Evolutionary conservation across 129 eudicot species (phyloP).

Genomic region (Saussurea involucrata): DNA sequence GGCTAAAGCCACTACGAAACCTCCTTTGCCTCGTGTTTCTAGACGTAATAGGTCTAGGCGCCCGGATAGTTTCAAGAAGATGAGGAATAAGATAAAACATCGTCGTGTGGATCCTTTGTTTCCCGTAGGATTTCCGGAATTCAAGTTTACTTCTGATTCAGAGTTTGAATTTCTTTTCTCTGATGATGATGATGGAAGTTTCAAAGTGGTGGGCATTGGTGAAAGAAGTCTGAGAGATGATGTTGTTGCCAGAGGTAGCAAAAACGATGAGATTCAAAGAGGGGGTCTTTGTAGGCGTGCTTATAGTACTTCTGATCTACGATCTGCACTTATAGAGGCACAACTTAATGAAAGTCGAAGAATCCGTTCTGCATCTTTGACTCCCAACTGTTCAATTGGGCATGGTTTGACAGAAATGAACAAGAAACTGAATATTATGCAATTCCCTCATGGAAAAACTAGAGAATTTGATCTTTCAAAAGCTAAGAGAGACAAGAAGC

Average conservation of each 20-base stretch:
- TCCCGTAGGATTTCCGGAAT: slow-evolving; percentile 53
- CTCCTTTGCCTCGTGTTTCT: slow-evolving; percentile 76
- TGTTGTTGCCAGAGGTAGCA: neutral
- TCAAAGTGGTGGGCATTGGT: slow-evolving; percentile 1
- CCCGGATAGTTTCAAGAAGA: slow-evolving; percentile 50
- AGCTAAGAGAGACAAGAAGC: slow-evolving; percentile 1
- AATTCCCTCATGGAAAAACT: neutral
- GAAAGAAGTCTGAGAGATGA: slow-evolving; percentile 13
- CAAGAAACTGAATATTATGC: neutral
- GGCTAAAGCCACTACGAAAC: slow-evolving; percentile 56
- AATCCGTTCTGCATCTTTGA: slow-evolving; percentile 25
- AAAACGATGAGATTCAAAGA: slow-evolving; percentile 1
- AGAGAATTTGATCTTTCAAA: neutral
- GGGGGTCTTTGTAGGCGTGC: slow-evolving; percentile 21
- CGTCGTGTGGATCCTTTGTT: slow-evolving; percentile 27
- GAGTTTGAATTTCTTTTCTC: slow-evolving; percentile 64
- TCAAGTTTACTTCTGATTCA: slow-evolving; percentile 58
- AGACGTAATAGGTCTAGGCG: slow-evolving; percentile 55
- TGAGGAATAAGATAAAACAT: slow-evolving; percentile 42
- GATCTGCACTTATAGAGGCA: slow-evolving; percentile 17
- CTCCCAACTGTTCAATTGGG: slow-evolving; percentile 18
- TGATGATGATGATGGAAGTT: slow-evolving; percentile 52
- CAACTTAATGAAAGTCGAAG: slow-evolving; percentile 24
- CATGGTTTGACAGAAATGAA: slow-evolving; percentile 24
- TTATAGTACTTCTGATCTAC: slow-evolving; percentile 26